Evolutionary conservation across 148 eudicot genomes (phyloP).

Genomic region (Amaranthus palmeri): DNA sequence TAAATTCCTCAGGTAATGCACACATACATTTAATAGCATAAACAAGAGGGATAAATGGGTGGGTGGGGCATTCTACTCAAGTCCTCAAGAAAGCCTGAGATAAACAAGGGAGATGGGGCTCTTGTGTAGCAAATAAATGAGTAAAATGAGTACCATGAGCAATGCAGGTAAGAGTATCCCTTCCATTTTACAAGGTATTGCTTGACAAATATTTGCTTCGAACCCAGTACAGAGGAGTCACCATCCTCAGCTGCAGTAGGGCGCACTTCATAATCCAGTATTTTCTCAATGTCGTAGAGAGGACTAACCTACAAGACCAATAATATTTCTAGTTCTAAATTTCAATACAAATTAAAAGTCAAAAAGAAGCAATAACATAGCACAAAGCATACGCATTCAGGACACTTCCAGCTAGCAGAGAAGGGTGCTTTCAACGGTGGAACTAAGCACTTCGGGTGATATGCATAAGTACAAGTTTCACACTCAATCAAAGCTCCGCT

Average conservation of each 20-base stretch:
- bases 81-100: too few relatives aligned
- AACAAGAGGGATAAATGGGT: too few relatives aligned
- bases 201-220: constrained; percentile 70
- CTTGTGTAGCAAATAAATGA: neutral
- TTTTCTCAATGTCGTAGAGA: constrained; percentile 85
- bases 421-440: constrained; percentile 74
- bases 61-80: too few relatives aligned
- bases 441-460: constrained; percentile 82
- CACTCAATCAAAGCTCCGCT: constrained; percentile 53
- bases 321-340: constrained; percentile 9
- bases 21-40: too few relatives aligned
- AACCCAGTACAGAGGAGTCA: constrained; percentile 64
- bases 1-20: too few relatives aligned
- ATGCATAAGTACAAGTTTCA: constrained; percentile 76
- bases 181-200: constrained; percentile 98
- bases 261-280: constrained; percentile 83
- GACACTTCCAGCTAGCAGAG: constrained; percentile 81
- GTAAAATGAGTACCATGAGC: constrained; percentile 61
- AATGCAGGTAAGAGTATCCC: constrained; percentile 89
- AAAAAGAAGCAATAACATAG: constrained; percentile 19
- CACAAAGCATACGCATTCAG: constrained; percentile 72
- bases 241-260: constrained; percentile 57
- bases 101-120: too few relatives aligned
- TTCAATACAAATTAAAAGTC: neutral
- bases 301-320: constrained; percentile 68